These are phyloP conservation scores for Epicoccum nigrum DNA, from an alignment of 2,329 filamentous ascomycete species.

Conservation along the genomic window DNA sequence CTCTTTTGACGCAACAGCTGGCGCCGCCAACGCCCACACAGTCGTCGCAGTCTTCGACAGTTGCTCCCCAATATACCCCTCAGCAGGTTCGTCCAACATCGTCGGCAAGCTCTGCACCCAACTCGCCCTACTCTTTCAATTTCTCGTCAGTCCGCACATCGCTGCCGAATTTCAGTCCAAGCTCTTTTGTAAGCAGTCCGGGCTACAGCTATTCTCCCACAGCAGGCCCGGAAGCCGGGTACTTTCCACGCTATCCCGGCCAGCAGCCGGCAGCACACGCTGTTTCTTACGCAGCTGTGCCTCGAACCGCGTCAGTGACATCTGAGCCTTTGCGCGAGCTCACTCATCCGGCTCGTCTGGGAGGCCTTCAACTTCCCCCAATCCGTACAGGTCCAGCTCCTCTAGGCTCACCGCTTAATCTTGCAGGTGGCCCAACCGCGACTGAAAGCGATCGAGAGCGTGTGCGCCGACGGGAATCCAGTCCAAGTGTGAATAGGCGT, in stretches of 20 bases:
- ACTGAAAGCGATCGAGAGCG: slow-evolving; percentile 30
- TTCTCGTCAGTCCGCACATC: slow-evolving; percentile 44
- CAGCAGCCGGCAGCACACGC: slow-evolving; percentile 36
- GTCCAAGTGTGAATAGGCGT: slow-evolving; percentile 31
- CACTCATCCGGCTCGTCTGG: slow-evolving; percentile 33
- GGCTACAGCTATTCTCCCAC: slow-evolving; percentile 46
- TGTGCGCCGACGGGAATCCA: slow-evolving; percentile 38
- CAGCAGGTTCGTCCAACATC: slow-evolving; percentile 37
- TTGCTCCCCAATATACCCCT: slow-evolving; percentile 36
- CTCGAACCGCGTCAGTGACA: slow-evolving; percentile 34
- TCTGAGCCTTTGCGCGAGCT: slow-evolving; percentile 38
- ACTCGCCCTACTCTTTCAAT: slow-evolving; percentile 43
- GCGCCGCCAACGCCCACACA: slow-evolving; percentile 37
- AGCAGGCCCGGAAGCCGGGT: slow-evolving; percentile 40
- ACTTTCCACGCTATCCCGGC: slow-evolving; percentile 42
- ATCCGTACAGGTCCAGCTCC: slow-evolving; percentile 43
- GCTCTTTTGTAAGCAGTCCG: slow-evolving; percentile 42
- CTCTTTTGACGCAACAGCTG: slow-evolving; percentile 44
- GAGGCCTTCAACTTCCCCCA: slow-evolving; percentile 45
- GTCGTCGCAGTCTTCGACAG: slow-evolving; percentile 35
- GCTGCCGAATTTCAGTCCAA: slow-evolving; percentile 41
- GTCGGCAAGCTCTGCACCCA: slow-evolving; percentile 42
- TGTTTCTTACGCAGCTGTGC: slow-evolving; percentile 35
- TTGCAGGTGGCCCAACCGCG: slow-evolving; percentile 25
- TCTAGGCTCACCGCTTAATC: slow-evolving; percentile 39